Conservation (phyloP, 148 eudicot species). For the Rhododendron henanense region DNA sequence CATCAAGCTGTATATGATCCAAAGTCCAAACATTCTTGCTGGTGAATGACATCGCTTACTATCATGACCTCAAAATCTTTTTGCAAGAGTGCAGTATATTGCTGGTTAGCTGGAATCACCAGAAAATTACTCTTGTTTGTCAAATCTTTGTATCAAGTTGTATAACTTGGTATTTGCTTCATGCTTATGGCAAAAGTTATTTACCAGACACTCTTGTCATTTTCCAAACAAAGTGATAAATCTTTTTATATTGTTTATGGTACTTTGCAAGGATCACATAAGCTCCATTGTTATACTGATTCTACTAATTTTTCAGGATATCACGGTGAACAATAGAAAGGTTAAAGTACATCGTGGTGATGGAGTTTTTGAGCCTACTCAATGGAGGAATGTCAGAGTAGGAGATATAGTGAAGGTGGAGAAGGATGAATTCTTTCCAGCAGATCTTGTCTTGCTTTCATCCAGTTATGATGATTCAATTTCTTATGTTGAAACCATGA, state of each 20-base stretch:
- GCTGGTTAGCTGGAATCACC: background rate
- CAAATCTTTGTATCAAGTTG: background rate
- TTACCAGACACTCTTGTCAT: background rate
- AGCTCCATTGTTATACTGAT: background rate
- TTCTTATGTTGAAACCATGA: slow-evolving; percentile 96
- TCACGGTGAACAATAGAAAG: slow-evolving; percentile 74
- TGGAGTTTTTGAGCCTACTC: slow-evolving; percentile 54
- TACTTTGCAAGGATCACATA: background rate
- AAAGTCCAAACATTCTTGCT: background rate
- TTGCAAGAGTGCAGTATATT: background rate
- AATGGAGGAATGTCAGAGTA: slow-evolving; percentile 73
- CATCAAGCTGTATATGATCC: background rate
- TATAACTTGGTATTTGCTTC: background rate
- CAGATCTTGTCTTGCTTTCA: slow-evolving; percentile 82
- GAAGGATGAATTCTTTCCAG: slow-evolving; percentile 92
- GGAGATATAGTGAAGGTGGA: slow-evolving; percentile 88
- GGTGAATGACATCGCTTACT: background rate
- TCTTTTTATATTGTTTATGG: background rate
- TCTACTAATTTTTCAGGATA: slow-evolving; percentile 54
- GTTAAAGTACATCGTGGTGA: slow-evolving; percentile 59
- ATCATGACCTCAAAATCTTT: background rate
- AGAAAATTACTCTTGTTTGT: background rate
- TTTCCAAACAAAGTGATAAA: background rate
- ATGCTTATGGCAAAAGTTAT: background rate
- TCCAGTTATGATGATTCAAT: slow-evolving; percentile 87